A percentile compares a stretch with the other conserved stretches of the same genome.
Conservation (phyloP, 305 asterid genomes). For the Euphrasia arctica region DNA sequence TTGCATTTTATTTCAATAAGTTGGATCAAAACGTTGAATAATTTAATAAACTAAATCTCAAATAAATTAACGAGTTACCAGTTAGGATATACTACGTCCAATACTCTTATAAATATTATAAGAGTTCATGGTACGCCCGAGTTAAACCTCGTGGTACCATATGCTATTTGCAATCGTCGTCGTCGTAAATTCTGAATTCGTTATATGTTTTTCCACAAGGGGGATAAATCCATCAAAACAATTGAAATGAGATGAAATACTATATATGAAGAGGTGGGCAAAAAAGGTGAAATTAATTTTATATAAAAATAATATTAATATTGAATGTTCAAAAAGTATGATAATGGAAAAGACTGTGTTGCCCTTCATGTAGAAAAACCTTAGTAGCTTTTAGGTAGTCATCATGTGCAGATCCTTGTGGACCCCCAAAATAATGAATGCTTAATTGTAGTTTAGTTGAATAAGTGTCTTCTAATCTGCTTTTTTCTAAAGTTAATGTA, state of each 20-base stretch:
- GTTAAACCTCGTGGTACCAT: too few species aligned
- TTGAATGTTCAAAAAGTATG: not conserved
- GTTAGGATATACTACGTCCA: not conserved
- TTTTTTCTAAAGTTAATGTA: too few species aligned
- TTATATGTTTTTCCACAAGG: not conserved
- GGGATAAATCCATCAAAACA: too few species aligned
- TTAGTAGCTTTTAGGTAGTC: not conserved
- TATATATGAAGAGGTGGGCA: too few species aligned
- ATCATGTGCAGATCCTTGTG: not conserved
- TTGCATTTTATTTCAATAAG: constrained; percentile 2
- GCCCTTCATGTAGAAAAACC: not conserved
- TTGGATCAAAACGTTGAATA: too few species aligned
- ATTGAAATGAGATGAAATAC: too few species aligned
- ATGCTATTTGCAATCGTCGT: not conserved
- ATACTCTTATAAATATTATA: not conserved
- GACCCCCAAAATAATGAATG: not conserved
- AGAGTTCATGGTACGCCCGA: not conserved
- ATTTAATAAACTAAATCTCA: too few species aligned
- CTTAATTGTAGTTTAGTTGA: not conserved
- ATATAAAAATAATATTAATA: not conserved
- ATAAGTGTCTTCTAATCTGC: too few species aligned
- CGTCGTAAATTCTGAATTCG: not conserved
- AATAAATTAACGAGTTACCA: too few species aligned
- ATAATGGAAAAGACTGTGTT: not conserved
- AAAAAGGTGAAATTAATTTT: too few species aligned